These are phyloP conservation scores for Dalbergia oliveri DNA, from an alignment of 306 rosid species.

Conservation along the genomic window DNA sequence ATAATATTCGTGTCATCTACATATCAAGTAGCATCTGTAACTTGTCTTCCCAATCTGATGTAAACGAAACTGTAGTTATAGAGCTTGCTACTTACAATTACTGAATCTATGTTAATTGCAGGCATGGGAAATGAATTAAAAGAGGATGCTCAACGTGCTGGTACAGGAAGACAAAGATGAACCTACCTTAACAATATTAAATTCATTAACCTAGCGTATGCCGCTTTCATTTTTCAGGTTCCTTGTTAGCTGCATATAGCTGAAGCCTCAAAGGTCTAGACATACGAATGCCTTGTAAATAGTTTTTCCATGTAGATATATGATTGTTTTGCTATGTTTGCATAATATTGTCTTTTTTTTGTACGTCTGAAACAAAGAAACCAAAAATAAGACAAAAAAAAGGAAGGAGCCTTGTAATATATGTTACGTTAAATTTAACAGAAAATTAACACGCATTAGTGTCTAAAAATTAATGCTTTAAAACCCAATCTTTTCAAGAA, in stretches of 20 bases:
- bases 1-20: neutral
- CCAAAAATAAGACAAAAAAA: too few relatives aligned
- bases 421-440: too few relatives aligned
- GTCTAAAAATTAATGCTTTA: too few relatives aligned
- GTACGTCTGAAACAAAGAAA: too few relatives aligned
- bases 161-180: constrained; percentile 37
- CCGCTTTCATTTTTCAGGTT: constrained; percentile 40
- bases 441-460: too few relatives aligned
- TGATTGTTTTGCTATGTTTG: neutral
- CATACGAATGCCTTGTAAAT: constrained; percentile 45
- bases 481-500: too few relatives aligned
- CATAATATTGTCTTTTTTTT: neutral
- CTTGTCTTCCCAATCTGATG: neutral
- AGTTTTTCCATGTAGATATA: constrained; percentile 24
- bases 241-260: constrained; percentile 42
- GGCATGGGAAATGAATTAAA: constrained; percentile 82
- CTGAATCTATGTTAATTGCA: constrained; percentile 55
- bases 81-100: constrained; percentile 15
- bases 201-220: constrained; percentile 38
- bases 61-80: constrained; percentile 13
- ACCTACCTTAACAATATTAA: constrained; percentile 29
- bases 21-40: neutral
- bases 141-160: constrained; percentile 40
- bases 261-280: constrained; percentile 31
- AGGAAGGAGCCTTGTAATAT: too few relatives aligned